Conservation (phyloP, 257 asterid genomes). For the Linderniella brevidens region DNA sequence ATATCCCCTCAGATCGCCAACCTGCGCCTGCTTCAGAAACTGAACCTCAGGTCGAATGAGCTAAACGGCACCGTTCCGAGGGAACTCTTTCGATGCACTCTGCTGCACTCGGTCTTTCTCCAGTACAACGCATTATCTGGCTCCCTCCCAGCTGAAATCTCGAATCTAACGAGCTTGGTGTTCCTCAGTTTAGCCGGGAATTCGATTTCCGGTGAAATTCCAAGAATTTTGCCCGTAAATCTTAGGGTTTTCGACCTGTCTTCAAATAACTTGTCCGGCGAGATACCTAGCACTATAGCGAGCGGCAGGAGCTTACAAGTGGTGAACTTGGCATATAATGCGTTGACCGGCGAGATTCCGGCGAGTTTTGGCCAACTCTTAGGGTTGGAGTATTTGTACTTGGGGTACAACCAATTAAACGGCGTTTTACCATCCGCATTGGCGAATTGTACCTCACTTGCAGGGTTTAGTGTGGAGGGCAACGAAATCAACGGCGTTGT, state of each 20-base stretch:
- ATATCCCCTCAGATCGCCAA: constrained; percentile 14
- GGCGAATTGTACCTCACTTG: constrained; percentile 11
- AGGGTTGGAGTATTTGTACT: constrained; percentile 20
- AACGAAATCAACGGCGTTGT: too few relatives aligned
- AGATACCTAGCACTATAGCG: constrained; percentile 20
- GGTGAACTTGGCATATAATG: constrained; percentile 25
- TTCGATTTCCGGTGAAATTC: constrained; percentile 16
- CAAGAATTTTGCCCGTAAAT: constrained; percentile 11
- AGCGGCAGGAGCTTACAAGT: constrained; percentile 14
- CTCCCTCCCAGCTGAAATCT: constrained; percentile 12
- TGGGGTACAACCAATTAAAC: constrained; percentile 25
- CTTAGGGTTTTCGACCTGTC: constrained; percentile 27
- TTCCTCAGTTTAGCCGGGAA: constrained; percentile 29
- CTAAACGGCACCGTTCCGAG: constrained; percentile 29
- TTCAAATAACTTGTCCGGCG: constrained; percentile 22
- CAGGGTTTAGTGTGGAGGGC: constrained; percentile 3
- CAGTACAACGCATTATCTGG: constrained; percentile 37
- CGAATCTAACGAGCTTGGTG: constrained; percentile 22
- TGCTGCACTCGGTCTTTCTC: constrained; percentile 27
- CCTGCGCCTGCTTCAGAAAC: constrained; percentile 20
- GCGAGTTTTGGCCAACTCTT: constrained; percentile 20
- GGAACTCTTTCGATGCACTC: constrained; percentile 17
- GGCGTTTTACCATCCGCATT: constrained; percentile 31
- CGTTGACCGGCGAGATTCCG: constrained; percentile 33
- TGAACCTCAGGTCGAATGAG: constrained; percentile 34